phyloP scores from a whole-genome alignment of 495 filamentous ascomycete genomes.

The Talaromyces nanjingensis region DNA sequence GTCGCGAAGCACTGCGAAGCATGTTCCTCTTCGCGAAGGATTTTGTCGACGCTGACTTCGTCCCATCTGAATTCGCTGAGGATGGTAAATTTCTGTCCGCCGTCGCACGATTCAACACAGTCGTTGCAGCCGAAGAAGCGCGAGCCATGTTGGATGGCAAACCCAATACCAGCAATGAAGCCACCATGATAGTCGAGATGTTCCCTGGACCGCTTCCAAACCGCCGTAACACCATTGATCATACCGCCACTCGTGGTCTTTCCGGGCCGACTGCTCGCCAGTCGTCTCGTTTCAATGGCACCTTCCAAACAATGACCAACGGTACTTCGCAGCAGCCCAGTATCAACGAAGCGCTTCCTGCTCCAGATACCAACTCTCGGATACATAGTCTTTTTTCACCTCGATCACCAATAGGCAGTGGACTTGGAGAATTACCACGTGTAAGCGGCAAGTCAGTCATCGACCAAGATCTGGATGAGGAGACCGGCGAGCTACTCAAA shows the following conservation, averaged over 20 bases:
- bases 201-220: slow-evolving; percentile 39
- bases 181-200: slow-evolving; percentile 74
- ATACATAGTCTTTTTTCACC: slow-evolving; percentile 75
- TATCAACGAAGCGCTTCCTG: slow-evolving; percentile 46
- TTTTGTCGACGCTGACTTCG: slow-evolving; percentile 64
- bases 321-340: slow-evolving; percentile 48
- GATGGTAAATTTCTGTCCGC: slow-evolving; percentile 70
- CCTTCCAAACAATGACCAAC: slow-evolving; percentile 61
- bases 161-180: slow-evolving; percentile 64
- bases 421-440: slow-evolving; percentile 60
- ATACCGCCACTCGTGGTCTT: slow-evolving; percentile 40
- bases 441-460: slow-evolving; percentile 79
- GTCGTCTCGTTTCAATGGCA: slow-evolving; percentile 68
- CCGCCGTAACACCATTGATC: slow-evolving; percentile 56
- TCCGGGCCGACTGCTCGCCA: slow-evolving; percentile 56
- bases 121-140: slow-evolving; percentile 69
- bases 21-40: slow-evolving; percentile 87
- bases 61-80: slow-evolving; percentile 55
- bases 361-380: slow-evolving; percentile 53
- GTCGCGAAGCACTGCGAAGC: slow-evolving; percentile 62
- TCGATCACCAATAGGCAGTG: slow-evolving; percentile 74
- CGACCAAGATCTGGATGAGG: slow-evolving; percentile 77
- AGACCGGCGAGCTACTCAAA: slow-evolving; percentile 75
- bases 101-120: slow-evolving; percentile 64
- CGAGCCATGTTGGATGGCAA: slow-evolving; percentile 73